Evolutionary conservation across 768 basidiomycete species (phyloP).

Genomic region (Leccinum disarticulatum): DNA sequence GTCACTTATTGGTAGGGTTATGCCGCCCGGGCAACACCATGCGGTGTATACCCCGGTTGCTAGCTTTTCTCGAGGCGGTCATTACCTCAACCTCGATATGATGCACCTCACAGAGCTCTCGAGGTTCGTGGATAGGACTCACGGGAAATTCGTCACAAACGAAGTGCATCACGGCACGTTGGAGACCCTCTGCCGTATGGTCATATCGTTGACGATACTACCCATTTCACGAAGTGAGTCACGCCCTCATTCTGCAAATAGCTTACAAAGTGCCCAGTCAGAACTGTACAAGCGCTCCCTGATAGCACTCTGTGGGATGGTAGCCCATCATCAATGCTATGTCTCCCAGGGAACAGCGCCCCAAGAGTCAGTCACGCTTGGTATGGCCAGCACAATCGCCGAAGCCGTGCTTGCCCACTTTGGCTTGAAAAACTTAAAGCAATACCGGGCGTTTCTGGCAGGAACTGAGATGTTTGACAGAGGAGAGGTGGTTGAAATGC

Average conservation of each 20-base stretch:
- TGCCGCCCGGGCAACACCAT: slow-evolving; percentile 9
- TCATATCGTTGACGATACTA: neutral
- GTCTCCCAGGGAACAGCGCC: neutral
- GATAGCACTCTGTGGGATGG: neutral
- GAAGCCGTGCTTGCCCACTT: neutral
- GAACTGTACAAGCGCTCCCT: neutral
- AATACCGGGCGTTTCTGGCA: neutral
- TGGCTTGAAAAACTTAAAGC: neutral
- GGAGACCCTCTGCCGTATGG: neutral
- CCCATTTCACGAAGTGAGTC: neutral
- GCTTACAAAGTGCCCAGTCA: neutral
- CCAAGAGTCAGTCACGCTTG: neutral
- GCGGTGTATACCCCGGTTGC: slow-evolving; percentile 8
- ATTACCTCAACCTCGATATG: slow-evolving; percentile 8
- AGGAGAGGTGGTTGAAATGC: neutral
- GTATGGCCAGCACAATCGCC: neutral
- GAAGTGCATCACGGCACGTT: neutral
- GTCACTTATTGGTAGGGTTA: neutral
- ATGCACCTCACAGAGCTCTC: slow-evolving; percentile 5
- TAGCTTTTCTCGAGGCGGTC: slow-evolving; percentile 3
- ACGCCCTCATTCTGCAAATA: neutral
- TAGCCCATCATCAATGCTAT: neutral
- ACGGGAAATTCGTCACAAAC: neutral
- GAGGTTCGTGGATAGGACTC: neutral
- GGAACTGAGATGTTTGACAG: neutral